Evolutionary conservation across 139 green algal genomes (phyloP), one percentile per base, ranked within the genome.

Genomic region (Medakamo hakoo): DNA sequence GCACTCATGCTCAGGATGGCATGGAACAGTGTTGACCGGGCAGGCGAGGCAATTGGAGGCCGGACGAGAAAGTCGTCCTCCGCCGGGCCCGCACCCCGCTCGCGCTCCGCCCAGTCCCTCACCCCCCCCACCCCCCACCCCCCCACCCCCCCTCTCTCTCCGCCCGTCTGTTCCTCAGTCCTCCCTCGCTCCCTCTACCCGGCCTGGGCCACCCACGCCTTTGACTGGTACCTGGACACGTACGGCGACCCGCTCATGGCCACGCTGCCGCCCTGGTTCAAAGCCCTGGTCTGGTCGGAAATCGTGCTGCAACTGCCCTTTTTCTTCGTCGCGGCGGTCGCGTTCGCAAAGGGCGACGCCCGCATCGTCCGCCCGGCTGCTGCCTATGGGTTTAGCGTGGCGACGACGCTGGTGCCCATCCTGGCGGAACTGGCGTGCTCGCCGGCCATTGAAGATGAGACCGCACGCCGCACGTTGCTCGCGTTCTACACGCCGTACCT

Each of bases 341-440:
- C 77, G 0, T 82, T 82, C 28, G 30, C 68, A 27, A 30, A 29
- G 52, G 57, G 70, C 9, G 65, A 71, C 23, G 76, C 80, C 62
- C 92, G 83, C 83, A 84, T 92, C 52, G 73, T 83, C 21, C 72
- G 82, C 5, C 84, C 85, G 1, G 80, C 76, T 30, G 71, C 90
- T 25, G 66, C 88, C 4, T 90, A 90, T 30, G 84, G 77, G 30
- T 27, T 68, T 4, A 81, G 84, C 58, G 77, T 82, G 2, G 64
- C 59, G 2, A 79, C 83, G 5, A 90, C 84, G 1, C 78, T 90
- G 72, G 52, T 87, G 2, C 81, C 81, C 25, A 88, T 88, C 66
- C 60, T 90, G 24, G 68, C 60, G 1, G 75, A 81, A 26, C 69
- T 88, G 24, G 60, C 69, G 20, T 31, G 28, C 3, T 3, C 20